Evolutionary conservation across 768 basidiomycete genomes (phyloP).

Genomic region (Trametes cingulata): DNA sequence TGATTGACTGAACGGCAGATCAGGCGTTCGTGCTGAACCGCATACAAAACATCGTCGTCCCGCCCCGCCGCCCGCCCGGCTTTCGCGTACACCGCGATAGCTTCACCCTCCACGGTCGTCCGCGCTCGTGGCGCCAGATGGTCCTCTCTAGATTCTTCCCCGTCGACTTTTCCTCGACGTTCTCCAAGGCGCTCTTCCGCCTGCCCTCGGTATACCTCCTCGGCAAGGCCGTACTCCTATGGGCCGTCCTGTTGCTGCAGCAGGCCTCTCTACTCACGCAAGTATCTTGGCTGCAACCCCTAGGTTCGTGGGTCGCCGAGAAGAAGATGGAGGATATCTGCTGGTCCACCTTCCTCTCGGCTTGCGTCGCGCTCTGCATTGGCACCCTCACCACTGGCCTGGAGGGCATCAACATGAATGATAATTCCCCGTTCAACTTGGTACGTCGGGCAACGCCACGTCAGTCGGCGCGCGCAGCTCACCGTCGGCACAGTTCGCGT

Average conservation of each 20-base stretch:
- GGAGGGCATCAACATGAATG: constrained; percentile 55
- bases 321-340: constrained; percentile 65
- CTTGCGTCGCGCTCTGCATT: constrained; percentile 63
- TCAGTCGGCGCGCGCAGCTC: not conserved
- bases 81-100: constrained; percentile 23
- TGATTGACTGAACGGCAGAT: constrained; percentile 10
- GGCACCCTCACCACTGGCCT: constrained; percentile 69
- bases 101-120: constrained; percentile 3
- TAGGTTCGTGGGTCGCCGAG: constrained; percentile 48
- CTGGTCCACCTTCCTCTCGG: constrained; percentile 72
- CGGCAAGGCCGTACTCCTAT: constrained; percentile 55
- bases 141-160: constrained; percentile 50
- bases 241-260: constrained; percentile 58
- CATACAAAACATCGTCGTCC: constrained; percentile 77
- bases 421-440: constrained; percentile 68
- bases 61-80: constrained; percentile 46
- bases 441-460: constrained; percentile 42
- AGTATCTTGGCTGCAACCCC: constrained; percentile 33
- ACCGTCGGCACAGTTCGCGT: constrained; percentile 55
- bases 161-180: constrained; percentile 59
- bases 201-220: constrained; percentile 65
- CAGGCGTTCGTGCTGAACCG: constrained; percentile 73
- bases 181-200: constrained; percentile 59
- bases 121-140: constrained; percentile 22
- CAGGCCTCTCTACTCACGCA: constrained; percentile 39